These are phyloP conservation scores for Nothopassalora personata DNA, from an alignment of 2,329 filamentous ascomycete genomes.

Conservation along the genomic window DNA sequence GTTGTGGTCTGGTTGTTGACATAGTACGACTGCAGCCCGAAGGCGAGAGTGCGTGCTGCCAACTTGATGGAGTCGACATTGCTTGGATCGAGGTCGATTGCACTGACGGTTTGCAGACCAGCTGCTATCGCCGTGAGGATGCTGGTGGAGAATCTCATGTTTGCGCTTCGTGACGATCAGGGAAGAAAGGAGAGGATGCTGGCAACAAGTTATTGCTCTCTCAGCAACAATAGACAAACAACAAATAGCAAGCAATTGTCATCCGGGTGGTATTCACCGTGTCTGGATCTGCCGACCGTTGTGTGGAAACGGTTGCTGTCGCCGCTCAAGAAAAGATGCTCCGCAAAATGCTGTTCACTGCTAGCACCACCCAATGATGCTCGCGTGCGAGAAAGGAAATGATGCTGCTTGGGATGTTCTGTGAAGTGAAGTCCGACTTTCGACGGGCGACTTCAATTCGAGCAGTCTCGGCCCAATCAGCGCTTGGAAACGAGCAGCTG, in stretches of 20 bases:
- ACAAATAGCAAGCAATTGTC: background rate
- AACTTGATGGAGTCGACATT: constrained; percentile 30
- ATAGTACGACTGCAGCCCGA: constrained; percentile 33
- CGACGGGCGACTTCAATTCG: background rate
- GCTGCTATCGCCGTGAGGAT: constrained; percentile 10
- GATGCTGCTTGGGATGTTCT: background rate
- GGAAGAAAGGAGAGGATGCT: background rate
- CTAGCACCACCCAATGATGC: background rate
- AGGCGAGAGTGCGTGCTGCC: constrained; percentile 30
- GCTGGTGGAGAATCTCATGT: constrained; percentile 12
- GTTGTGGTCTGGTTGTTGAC: constrained; percentile 31
- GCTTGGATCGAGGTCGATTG: constrained; percentile 19
- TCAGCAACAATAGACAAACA: constrained; percentile 1
- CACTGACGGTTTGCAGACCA: constrained; percentile 6
- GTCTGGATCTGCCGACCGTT: background rate
- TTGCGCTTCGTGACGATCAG: background rate
- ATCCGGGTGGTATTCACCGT: background rate
- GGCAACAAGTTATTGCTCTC: background rate
- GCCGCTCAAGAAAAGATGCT: background rate
- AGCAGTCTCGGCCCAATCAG: background rate
- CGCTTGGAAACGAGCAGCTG: background rate
- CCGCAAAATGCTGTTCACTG: background rate
- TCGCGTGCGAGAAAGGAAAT: background rate
- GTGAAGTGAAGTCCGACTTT: too few species aligned
- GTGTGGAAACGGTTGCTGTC: background rate